Percentiles rank a stretch among this genome's conserved stretches.
Evolutionary conservation across 768 basidiomycete genomes (phyloP).

Genomic region (Tremella mesenterica): DNA sequence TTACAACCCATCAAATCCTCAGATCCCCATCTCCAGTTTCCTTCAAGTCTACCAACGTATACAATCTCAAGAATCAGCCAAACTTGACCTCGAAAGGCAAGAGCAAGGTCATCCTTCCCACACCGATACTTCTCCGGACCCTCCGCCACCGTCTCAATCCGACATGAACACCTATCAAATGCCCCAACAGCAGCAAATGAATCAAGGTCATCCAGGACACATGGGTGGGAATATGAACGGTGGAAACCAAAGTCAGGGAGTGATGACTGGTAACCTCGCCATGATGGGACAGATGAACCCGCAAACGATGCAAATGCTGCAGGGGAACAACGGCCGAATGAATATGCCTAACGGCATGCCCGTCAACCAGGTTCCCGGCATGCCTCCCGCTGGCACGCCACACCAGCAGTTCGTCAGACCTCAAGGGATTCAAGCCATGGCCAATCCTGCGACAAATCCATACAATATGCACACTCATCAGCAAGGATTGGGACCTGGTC

Average conservation of each 20-base stretch:
- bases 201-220: neutral
- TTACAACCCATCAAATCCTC: too few species aligned
- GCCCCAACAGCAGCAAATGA: constrained; percentile 1
- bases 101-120: neutral
- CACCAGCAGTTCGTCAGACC: neutral
- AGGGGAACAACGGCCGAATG: neutral
- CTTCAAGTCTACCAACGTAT: constrained; percentile 4
- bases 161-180: neutral
- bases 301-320: neutral
- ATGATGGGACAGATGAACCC: constrained; percentile 17
- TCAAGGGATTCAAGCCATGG: neutral
- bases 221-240: neutral
- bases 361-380: neutral
- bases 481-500: neutral
- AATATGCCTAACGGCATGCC: neutral
- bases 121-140: neutral
- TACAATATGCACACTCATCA: neutral
- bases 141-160: neutral
- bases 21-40: too few species aligned
- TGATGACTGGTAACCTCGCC: neutral
- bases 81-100: constrained; percentile 1
- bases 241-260: neutral
- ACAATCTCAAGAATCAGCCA: constrained; percentile 6
- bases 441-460: neutral
- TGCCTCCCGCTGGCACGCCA: neutral